Base-by-base conservation (phyloP, 2,329 filamentous ascomycete genomes). In the Furcasterigmium furcatum region DNA sequence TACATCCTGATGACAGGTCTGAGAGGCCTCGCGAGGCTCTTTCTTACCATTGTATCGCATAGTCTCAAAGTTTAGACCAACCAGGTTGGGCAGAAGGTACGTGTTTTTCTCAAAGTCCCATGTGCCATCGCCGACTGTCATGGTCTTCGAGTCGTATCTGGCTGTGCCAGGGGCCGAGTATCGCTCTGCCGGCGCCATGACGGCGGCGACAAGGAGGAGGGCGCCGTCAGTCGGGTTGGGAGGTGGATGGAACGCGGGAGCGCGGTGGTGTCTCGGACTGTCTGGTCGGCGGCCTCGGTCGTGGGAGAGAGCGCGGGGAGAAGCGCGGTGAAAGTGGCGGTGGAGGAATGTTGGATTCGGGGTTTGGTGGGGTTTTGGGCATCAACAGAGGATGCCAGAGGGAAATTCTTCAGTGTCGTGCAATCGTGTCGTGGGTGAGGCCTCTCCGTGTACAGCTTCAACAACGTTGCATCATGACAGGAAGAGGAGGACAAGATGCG, bases 41-140 rank as follows among this genome's bases (percentile, higher is more conserved):
- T 38, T 16, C 73, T 55, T 69, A 89, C 87, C 88, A 77, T 94
- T 94, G 68, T 90, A 91, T 61, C 78, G 82, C 83, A 88, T 91
- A 6, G 88, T 91, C 41, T 85, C 85, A 62, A 89, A 88, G 61
- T 91, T 88, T 52, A 89, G 67, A 9, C 87, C 87, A 56, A 84
- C 73, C 38, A 94, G 70, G 58, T 91, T 91, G 29, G 88, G 88
- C 43, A 94, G 69, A 44, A 94, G 70, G 61, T 92, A 94, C 16
- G 79, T 83, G 59, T 91, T 89, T 61, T 85, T 85, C 48, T 77
- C 74, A 46, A 85, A 85, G 58, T 91, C 85, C 88, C 88, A 94
- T 27, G 88, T 92, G 19, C 88, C 88, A 61, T 92, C 88, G 51
- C 88, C 88, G 14, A 92, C 87, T 45, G 73, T 76, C 75, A 91